Conservation (phyloP, 306 rosid species). For the Sindora glabra region DNA sequence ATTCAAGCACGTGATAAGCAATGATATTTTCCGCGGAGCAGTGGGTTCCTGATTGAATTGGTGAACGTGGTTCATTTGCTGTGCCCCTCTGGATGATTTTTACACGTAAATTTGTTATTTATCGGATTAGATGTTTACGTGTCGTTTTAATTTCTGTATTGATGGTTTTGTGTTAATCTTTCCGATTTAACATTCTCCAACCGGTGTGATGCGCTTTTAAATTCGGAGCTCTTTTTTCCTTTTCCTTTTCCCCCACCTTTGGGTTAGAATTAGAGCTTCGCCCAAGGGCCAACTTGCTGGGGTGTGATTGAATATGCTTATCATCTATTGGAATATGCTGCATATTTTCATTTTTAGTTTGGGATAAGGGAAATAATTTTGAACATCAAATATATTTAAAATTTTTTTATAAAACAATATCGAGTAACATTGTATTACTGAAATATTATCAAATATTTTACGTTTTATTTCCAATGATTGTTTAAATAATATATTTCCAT, state of each 20-base stretch:
- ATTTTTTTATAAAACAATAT: too few species aligned
- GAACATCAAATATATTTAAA: too few species aligned
- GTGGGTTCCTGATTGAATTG: slow-evolving; percentile 16
- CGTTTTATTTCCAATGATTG: too few species aligned
- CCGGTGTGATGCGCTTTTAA: too few species aligned
- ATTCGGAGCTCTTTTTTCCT: not conserved
- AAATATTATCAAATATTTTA: too few species aligned
- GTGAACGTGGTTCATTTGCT: not conserved
- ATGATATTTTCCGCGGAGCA: slow-evolving; percentile 28
- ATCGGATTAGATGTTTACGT: too few species aligned
- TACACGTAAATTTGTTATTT: slow-evolving; percentile 15
- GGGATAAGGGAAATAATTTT: too few species aligned
- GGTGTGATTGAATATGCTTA: not conserved
- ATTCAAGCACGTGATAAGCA: slow-evolving; percentile 63
- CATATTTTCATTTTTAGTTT: not conserved
- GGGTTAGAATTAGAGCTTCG: not conserved
- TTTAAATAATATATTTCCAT: too few species aligned
- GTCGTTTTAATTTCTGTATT: too few species aligned
- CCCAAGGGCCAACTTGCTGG: not conserved
- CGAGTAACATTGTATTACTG: too few species aligned
- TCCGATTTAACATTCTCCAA: too few species aligned
- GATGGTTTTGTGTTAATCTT: too few species aligned
- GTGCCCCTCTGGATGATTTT: slow-evolving; percentile 33
- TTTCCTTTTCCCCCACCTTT: not conserved
- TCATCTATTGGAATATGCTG: slow-evolving; percentile 7